Conservation (phyloP, 148 eudicot genomes). For the Chenopodium album region DNA sequence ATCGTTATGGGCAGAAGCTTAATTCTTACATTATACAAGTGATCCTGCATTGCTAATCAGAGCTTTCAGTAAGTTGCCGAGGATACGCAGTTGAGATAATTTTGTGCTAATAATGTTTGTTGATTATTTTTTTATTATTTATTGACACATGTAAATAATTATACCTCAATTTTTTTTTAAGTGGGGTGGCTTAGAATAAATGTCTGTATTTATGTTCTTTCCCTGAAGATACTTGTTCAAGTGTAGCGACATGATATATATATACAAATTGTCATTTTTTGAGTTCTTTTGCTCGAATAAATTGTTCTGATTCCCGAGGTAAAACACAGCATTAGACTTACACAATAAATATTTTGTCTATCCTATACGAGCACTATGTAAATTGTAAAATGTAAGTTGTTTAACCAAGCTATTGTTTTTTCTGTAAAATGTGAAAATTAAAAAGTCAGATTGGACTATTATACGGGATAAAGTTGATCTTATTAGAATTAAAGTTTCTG, state of each 20-base stretch:
- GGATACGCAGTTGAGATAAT: neutral
- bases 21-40: neutral
- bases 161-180: neutral
- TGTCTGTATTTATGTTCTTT: conserved; percentile 1
- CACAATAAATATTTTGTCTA: too few relatives aligned
- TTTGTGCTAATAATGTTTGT: conserved; percentile 13
- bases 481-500: too few relatives aligned
- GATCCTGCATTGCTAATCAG: neutral
- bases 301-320: neutral
- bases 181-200: conserved; percentile 1
- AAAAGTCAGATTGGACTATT: too few relatives aligned
- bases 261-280: too few relatives aligned
- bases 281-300: neutral
- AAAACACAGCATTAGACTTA: too few relatives aligned
- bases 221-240: neutral
- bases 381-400: too few relatives aligned
- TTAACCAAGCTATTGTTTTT: too few relatives aligned
- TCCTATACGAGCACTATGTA: too few relatives aligned
- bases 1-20: neutral
- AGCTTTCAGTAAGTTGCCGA: neutral
- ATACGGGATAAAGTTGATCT: too few relatives aligned
- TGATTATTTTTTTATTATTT: conserved; percentile 13
- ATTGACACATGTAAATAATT: conserved; percentile 31
- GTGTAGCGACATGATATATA: neutral
- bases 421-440: too few relatives aligned